phyloP scores from a whole-genome alignment of 208 protist species.

The Spongospora subterranea region DNA sequence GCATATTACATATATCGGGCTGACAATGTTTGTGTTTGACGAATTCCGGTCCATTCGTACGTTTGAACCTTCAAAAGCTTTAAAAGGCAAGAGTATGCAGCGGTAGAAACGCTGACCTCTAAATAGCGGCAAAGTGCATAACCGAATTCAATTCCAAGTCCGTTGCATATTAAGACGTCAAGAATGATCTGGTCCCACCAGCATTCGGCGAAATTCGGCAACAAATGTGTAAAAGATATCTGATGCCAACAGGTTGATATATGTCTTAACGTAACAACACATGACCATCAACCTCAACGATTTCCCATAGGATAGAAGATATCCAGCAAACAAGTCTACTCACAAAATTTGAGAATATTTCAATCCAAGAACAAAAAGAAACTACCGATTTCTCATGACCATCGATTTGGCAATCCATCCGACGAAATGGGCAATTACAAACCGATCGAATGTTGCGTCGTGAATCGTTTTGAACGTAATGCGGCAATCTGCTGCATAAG shows the following conservation, averaged over 20 bases:
- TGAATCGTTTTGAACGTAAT: conserved; percentile 57
- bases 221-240: conserved; percentile 61
- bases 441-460: conserved; percentile 60
- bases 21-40: conserved; percentile 20
- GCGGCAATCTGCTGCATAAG: conserved; percentile 34
- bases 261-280: neutral
- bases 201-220: conserved; percentile 70
- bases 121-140: conserved; percentile 62
- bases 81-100: neutral
- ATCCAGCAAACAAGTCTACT: conserved; percentile 57
- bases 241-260: no score
- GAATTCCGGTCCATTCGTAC: conserved; percentile 45
- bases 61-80: conserved; percentile 11
- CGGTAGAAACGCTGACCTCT: neutral
- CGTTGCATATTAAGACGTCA: conserved; percentile 70
- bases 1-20: neutral
- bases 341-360: neutral
- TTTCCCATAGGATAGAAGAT: conserved; percentile 64
- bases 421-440: conserved; percentile 71
- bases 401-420: conserved; percentile 68
- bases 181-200: conserved; percentile 71
- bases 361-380: neutral
- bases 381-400: conserved; percentile 59
- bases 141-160: conserved; percentile 66
- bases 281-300: conserved; percentile 60